phyloP scores from a whole-genome alignment of 352 stramenopile genomes.

The Phytophthora cryptogea region DNA sequence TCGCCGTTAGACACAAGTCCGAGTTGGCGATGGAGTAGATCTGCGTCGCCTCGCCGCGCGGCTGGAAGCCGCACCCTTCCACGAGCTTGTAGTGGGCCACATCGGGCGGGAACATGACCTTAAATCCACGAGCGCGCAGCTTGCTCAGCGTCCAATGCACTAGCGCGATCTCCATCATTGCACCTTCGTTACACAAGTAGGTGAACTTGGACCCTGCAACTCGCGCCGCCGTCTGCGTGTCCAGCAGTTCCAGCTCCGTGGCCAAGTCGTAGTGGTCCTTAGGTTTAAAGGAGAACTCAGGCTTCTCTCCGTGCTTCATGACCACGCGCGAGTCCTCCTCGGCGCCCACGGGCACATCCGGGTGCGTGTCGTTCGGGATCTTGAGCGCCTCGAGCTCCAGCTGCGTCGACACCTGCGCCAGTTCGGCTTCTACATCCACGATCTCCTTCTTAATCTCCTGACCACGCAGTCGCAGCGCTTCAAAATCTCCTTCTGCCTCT shows the following conservation, averaged over 20 bases:
- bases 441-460: conserved; percentile 68
- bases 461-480: conserved; percentile 44
- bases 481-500: conserved; percentile 34
- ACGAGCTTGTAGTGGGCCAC: conserved; percentile 85
- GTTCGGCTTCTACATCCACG: conserved; percentile 39
- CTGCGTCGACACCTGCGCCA: conserved; percentile 45
- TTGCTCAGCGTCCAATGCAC: conserved; percentile 82
- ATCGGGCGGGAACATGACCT: conserved; percentile 77
- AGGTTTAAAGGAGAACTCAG: conserved; percentile 56
- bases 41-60: conserved; percentile 83
- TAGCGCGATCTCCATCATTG: conserved; percentile 87
- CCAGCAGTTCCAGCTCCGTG: conserved; percentile 67
- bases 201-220: conserved; percentile 86
- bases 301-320: conserved; percentile 57
- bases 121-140: conserved; percentile 71
- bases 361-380: conserved; percentile 80
- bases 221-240: conserved; percentile 69
- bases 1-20: conserved; percentile 84
- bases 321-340: conserved; percentile 65
- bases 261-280: conserved; percentile 79
- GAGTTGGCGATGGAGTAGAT: conserved; percentile 88
- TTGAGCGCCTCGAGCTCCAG: conserved; percentile 76
- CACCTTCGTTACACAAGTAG: conserved; percentile 85
- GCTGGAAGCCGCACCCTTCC: conserved; percentile 86
- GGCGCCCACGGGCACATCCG: conserved; percentile 61